Conservation (phyloP, 2,329 filamentous ascomycete species). For the Claviceps sp. region DNA sequence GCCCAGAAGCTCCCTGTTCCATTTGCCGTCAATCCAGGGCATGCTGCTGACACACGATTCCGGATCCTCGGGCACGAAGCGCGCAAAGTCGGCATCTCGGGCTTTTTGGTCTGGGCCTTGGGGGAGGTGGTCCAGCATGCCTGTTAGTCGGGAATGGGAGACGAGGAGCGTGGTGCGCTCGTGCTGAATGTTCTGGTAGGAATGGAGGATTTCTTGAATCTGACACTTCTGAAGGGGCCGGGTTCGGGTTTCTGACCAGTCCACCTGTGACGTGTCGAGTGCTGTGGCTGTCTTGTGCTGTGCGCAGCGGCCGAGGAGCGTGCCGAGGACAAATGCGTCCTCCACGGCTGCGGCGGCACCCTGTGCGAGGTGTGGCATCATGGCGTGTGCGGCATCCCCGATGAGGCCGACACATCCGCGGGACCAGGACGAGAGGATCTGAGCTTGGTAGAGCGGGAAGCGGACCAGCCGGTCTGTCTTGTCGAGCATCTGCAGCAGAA, state of each 20-base stretch:
- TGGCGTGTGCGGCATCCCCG: constrained; percentile 11
- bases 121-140: constrained; percentile 5
- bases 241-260: no score
- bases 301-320: constrained; percentile 14
- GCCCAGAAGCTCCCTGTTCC: constrained; percentile 4
- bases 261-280: no score
- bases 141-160: constrained; percentile 3
- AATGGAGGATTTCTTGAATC: background rate
- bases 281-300: background rate
- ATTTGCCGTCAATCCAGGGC: constrained; percentile 8
- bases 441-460: constrained; percentile 6
- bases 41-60: constrained; percentile 5
- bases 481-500: constrained; percentile 4
- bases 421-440: constrained; percentile 4
- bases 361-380: constrained; percentile 13
- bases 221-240: background rate
- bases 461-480: constrained; percentile 2
- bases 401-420: constrained; percentile 7
- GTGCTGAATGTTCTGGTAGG: constrained; percentile 5
- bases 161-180: constrained; percentile 4
- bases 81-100: constrained; percentile 6
- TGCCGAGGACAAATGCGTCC: constrained; percentile 12
- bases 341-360: constrained; percentile 15
- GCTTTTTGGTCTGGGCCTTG: constrained; percentile 3
- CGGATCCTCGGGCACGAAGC: constrained; percentile 1